These are phyloP conservation scores for Bruguiera parviflora DNA, from an alignment of 345 rosid genomes.

Conservation along the genomic window DNA sequence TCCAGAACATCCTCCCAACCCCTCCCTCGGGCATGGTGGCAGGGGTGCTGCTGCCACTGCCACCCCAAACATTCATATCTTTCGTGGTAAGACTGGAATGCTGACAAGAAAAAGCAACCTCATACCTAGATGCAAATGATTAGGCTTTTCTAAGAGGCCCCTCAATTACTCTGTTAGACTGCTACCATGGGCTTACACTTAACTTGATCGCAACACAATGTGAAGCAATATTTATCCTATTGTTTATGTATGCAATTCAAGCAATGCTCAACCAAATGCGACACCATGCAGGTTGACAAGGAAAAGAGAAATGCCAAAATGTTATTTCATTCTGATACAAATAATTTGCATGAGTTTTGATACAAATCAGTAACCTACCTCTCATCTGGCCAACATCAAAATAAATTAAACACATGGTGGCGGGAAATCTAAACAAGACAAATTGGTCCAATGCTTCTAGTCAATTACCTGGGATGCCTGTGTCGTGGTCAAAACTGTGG, in stretches of 20 bases:
- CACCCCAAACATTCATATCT: neutral
- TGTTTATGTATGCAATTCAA: too few relatives aligned
- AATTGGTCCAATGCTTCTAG: neutral
- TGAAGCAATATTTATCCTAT: too few relatives aligned
- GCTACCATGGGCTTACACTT: too few relatives aligned
- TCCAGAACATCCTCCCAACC: too few relatives aligned
- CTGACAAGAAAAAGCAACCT: neutral
- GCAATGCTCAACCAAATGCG: neutral
- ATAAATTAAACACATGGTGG: neutral
- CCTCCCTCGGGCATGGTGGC: too few relatives aligned
- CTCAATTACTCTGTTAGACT: too few relatives aligned
- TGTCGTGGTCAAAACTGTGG: conserved; percentile 50
- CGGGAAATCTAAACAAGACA: neutral
- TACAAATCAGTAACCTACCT: neutral
- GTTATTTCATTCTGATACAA: neutral
- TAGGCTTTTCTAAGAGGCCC: too few relatives aligned
- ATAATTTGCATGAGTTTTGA: neutral
- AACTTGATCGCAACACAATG: too few relatives aligned
- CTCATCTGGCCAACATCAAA: neutral
- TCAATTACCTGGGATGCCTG: conserved; percentile 73
- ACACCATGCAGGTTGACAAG: neutral
- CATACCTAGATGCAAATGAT: too few relatives aligned
- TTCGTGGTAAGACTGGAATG: neutral
- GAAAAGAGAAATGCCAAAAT: neutral
- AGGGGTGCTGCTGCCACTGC: too few relatives aligned